A percentile compares a stretch with the other conserved stretches of the same genome.
Evolutionary conservation across 768 basidiomycete genomes (phyloP).

Genomic region (Termitomyces sp.): DNA sequence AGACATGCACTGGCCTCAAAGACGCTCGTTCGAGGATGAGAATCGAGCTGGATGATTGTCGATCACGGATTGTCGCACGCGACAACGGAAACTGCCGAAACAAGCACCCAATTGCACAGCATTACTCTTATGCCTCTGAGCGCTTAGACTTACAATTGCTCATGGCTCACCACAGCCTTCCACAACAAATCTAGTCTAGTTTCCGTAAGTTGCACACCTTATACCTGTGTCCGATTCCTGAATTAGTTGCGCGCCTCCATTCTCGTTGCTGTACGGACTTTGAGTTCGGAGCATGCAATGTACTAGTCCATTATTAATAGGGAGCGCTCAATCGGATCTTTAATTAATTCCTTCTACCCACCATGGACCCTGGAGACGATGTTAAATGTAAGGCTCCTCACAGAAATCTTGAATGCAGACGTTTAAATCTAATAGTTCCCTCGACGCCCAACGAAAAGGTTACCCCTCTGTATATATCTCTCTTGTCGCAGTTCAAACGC

Average conservation of each 20-base stretch:
- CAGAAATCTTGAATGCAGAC: not conserved
- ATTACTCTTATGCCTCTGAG: too few species aligned
- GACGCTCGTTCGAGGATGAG: conserved; percentile 12
- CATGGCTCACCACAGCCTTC: not conserved
- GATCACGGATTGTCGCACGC: conserved; percentile 4
- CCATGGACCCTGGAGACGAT: conserved; percentile 8
- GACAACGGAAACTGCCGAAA: conserved; percentile 11
- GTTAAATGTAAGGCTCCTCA: conserved; percentile 4
- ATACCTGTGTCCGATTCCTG: too few species aligned
- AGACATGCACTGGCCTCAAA: conserved; percentile 69
- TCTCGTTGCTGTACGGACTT: too few species aligned
- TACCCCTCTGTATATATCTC: conserved; percentile 8
- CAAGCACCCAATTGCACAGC: not conserved
- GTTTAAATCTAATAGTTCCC: conserved; percentile 8
- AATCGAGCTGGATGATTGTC: conserved; percentile 1
- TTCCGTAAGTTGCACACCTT: not conserved
- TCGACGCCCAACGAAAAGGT: conserved; percentile 11
- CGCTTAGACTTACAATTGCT: not conserved
- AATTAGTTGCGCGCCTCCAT: not conserved
- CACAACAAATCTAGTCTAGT: not conserved
- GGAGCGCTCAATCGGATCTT: not conserved
- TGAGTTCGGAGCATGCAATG: too few species aligned
- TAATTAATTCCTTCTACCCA: not conserved
- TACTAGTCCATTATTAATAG: not conserved
- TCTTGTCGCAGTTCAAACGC: not conserved